Conservation (phyloP, 2,329 filamentous ascomycete species). For the Aureobasidium sp. region DNA sequence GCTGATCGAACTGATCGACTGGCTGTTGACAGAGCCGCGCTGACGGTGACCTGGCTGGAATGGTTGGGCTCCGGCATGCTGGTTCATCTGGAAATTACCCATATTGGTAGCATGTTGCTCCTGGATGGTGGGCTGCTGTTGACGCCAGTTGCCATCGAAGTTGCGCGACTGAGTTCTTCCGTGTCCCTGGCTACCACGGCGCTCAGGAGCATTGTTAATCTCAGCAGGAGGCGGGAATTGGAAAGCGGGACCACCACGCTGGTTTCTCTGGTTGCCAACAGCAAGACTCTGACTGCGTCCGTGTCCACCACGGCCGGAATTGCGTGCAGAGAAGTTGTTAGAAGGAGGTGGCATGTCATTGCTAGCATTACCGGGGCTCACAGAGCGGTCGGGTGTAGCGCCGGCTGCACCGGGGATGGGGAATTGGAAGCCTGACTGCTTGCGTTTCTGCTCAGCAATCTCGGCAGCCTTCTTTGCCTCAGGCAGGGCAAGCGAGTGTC, state of each 20-base stretch:
- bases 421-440: constrained; percentile 90
- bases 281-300: constrained; percentile 87
- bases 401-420: constrained; percentile 65
- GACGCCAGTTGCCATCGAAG: constrained; percentile 97
- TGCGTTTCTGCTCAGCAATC: constrained; percentile 91
- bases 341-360: constrained; percentile 19
- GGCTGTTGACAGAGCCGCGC: constrained; percentile 74
- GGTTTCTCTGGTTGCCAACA: constrained; percentile 56
- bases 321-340: constrained; percentile 25
- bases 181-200: constrained; percentile 73
- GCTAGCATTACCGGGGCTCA: constrained; percentile 47
- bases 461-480: constrained; percentile 98
- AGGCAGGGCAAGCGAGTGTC: constrained; percentile 88
- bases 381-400: constrained; percentile 44
- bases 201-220: constrained; percentile 57
- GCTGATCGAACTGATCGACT: constrained; percentile 73
- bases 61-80: constrained; percentile 60
- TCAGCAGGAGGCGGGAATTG: constrained; percentile 58
- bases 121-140: constrained; percentile 55
- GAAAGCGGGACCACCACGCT: constrained; percentile 61
- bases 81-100: constrained; percentile 62
- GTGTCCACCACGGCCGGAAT: constrained; percentile 40
- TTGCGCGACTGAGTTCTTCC: constrained; percentile 79
- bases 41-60: constrained; percentile 91
- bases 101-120: constrained; percentile 43